These are phyloP conservation scores for Tetrapisispora phaffii DNA, from an alignment of 805 yeast species.

Conservation along the genomic window DNA sequence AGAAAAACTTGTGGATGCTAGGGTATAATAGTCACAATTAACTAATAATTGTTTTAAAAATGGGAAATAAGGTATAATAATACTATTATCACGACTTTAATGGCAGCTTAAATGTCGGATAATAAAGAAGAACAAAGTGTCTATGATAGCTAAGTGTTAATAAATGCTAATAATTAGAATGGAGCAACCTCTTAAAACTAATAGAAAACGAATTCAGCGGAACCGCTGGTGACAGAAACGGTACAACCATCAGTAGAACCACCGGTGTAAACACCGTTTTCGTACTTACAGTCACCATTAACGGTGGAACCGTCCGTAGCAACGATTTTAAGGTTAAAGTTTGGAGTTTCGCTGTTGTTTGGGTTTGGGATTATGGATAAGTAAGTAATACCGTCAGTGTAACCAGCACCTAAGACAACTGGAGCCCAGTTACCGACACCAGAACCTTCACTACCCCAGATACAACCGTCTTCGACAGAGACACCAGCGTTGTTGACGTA, in stretches of 20 bases:
- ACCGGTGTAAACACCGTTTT: slow-evolving; percentile 63
- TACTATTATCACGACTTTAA: neutral
- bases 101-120: neutral
- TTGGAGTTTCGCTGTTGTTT: slow-evolving; percentile 61
- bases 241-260: slow-evolving; percentile 77
- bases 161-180: neutral
- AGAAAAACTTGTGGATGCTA: neutral
- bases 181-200: slow-evolving; percentile 7
- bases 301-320: slow-evolving; percentile 57
- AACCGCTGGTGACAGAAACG: slow-evolving; percentile 50
- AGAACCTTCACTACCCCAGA: slow-evolving; percentile 78
- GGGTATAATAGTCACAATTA: neutral
- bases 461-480: slow-evolving; percentile 79
- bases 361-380: slow-evolving; percentile 92
- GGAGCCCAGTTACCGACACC: slow-evolving; percentile 98
- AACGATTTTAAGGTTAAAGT: slow-evolving; percentile 70
- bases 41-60: neutral
- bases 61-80: neutral
- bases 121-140: slow-evolving; percentile 1
- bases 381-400: slow-evolving; percentile 60
- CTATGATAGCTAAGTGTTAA: neutral
- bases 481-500: slow-evolving; percentile 97
- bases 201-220: slow-evolving; percentile 52
- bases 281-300: slow-evolving; percentile 71
- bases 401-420: slow-evolving; percentile 87